phyloP scores from a whole-genome alignment of 331 rosid genomes.

The Arachis monticola region DNA sequence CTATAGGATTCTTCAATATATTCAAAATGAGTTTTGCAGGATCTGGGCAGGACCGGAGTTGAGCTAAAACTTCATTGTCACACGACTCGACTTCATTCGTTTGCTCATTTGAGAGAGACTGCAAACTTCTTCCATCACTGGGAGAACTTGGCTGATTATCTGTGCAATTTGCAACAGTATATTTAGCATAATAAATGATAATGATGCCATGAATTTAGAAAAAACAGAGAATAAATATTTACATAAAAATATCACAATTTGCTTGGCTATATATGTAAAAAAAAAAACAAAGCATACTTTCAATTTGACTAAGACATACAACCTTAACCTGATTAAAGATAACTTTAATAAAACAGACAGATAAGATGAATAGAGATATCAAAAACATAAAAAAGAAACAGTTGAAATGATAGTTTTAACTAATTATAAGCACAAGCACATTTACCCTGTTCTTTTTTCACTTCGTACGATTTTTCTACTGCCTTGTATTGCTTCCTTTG shows the following conservation, averaged over 20 bases:
- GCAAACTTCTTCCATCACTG: slow-evolving; percentile 35
- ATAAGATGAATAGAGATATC: slow-evolving; percentile 19
- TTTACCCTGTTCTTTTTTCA: slow-evolving; percentile 10
- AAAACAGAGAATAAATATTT: not conserved
- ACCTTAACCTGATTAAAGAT: not conserved
- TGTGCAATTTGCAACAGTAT: slow-evolving; percentile 10
- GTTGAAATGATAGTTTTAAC: not conserved
- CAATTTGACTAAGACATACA: not conserved
- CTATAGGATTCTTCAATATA: slow-evolving; percentile 42
- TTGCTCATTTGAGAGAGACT: slow-evolving; percentile 32
- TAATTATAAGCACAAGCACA: slow-evolving; percentile 10
- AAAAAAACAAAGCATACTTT: not conserved
- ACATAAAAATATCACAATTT: not conserved
- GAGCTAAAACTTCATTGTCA: slow-evolving; percentile 22
- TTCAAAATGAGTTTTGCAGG: slow-evolving; percentile 56
- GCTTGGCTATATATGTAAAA: not conserved
- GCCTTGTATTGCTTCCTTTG: slow-evolving; percentile 10
- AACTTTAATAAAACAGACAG: too few species aligned
- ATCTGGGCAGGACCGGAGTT: slow-evolving; percentile 46
- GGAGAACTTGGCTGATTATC: slow-evolving; percentile 31
- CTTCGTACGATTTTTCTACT: not conserved
- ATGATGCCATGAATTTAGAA: not conserved
- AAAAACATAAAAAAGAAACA: slow-evolving; percentile 3
- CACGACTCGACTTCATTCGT: slow-evolving; percentile 30
- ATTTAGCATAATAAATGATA: slow-evolving; percentile 20